phyloP scores from a whole-genome alignment of 164 flowering plant genomes.

The Aristolochia fimbriata region DNA sequence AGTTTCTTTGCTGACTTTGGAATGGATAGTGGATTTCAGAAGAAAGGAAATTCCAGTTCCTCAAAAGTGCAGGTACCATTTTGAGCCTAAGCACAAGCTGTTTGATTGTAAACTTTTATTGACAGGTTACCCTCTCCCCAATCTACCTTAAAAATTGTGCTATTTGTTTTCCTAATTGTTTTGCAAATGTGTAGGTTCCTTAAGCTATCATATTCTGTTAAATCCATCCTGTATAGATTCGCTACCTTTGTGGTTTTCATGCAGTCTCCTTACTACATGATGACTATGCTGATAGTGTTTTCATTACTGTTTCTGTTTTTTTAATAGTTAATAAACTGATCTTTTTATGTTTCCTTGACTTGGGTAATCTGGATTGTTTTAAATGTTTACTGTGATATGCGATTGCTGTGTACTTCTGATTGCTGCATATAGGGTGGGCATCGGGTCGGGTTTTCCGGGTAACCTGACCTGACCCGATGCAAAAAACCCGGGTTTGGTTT shows the following conservation, averaged over 20 bases:
- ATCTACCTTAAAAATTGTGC: neutral
- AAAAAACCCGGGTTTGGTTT: too few species aligned
- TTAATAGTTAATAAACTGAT: neutral
- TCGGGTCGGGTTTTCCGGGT: too few species aligned
- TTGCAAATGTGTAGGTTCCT: neutral
- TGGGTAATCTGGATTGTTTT: neutral
- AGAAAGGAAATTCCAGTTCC: constrained; percentile 50
- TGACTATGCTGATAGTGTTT: too few species aligned
- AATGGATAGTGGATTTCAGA: constrained; percentile 69
- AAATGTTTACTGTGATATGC: neutral
- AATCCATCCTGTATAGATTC: neutral
- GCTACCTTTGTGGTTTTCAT: too few species aligned
- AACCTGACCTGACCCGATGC: too few species aligned
- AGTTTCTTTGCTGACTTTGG: constrained; percentile 90
- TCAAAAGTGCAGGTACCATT: constrained; percentile 60
- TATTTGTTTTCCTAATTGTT: too few species aligned
- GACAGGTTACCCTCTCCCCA: neutral
- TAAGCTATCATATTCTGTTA: neutral
- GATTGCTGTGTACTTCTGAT: too few species aligned
- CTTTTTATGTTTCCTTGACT: neutral
- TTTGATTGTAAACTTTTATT: too few species aligned
- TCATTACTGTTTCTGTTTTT: too few species aligned
- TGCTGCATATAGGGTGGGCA: too few species aligned
- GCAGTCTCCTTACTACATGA: too few species aligned
- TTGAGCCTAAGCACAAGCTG: too few species aligned